Evolutionary conservation across 306 rosid species (phyloP).

Genomic region (Ormosia emarginata): DNA sequence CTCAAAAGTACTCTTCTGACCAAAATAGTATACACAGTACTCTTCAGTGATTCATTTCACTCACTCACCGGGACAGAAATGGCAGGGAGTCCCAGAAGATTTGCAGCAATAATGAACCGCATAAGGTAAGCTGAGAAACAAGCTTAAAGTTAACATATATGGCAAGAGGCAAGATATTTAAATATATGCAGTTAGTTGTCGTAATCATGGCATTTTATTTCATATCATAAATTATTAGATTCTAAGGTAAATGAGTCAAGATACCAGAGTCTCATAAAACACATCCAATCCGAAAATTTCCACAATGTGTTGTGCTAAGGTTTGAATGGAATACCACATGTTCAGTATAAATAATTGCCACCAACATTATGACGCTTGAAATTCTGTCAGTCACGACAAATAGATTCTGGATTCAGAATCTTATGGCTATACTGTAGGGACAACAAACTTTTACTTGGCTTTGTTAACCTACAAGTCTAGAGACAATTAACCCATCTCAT

Average conservation of each 20-base stretch:
- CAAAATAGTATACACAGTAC: background rate
- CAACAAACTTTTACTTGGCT: conserved; percentile 5
- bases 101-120: conserved; percentile 68
- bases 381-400: background rate
- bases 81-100: conserved; percentile 93
- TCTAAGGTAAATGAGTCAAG: background rate
- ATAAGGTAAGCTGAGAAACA: conserved; percentile 66
- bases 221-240: background rate
- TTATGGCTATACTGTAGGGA: background rate
- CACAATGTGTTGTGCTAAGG: background rate
- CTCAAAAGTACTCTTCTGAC: background rate
- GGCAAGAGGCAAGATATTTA: background rate
- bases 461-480: background rate
- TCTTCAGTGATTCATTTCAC: background rate
- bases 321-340: background rate
- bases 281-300: background rate
- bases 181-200: background rate
- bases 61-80: conserved; percentile 85
- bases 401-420: conserved; percentile 17
- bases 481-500: background rate
- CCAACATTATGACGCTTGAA: background rate
- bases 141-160: conserved; percentile 1
- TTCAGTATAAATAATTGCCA: background rate
- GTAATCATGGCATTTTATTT: background rate
- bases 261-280: background rate